Conservation (phyloP, 306 rosid species). For the Dryas drummondii region DNA sequence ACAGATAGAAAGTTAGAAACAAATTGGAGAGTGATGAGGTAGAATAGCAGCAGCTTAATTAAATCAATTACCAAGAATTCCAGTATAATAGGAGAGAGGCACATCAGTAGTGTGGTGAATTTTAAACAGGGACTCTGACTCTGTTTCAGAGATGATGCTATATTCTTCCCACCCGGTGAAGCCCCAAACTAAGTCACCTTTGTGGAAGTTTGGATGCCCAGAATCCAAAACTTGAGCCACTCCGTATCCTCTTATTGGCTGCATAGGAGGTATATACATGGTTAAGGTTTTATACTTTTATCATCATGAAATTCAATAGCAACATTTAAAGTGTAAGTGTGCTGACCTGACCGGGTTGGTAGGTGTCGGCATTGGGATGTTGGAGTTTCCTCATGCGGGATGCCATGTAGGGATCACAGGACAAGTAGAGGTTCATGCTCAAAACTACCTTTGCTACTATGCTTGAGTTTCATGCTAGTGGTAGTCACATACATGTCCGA, state of each 20-base stretch:
- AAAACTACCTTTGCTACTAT: neutral
- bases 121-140: slow-evolving; percentile 20
- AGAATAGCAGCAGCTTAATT: too few relatives aligned
- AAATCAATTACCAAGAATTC: neutral
- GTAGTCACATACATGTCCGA: neutral
- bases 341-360: slow-evolving; percentile 29
- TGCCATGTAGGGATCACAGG: slow-evolving; percentile 36
- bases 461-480: neutral
- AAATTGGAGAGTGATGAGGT: too few relatives aligned
- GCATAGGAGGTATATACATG: neutral
- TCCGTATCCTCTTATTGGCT: slow-evolving; percentile 46
- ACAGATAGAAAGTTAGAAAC: too few relatives aligned
- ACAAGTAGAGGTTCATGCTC: slow-evolving; percentile 44
- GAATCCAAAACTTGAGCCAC: slow-evolving; percentile 38
- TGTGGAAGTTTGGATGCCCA: neutral
- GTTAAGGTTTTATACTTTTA: too few relatives aligned
- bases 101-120: slow-evolving; percentile 36
- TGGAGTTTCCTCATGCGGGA: slow-evolving; percentile 22
- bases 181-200: slow-evolving; percentile 5
- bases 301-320: neutral
- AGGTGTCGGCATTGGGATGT: neutral
- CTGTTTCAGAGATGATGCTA: neutral
- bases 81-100: slow-evolving; percentile 34
- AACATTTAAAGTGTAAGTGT: neutral
- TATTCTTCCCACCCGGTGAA: slow-evolving; percentile 7